Percentiles rank a stretch among this genome's conserved stretches.
phyloP scores from a whole-genome alignment of 2,329 filamentous ascomycete species.

The Nemania sp. region DNA sequence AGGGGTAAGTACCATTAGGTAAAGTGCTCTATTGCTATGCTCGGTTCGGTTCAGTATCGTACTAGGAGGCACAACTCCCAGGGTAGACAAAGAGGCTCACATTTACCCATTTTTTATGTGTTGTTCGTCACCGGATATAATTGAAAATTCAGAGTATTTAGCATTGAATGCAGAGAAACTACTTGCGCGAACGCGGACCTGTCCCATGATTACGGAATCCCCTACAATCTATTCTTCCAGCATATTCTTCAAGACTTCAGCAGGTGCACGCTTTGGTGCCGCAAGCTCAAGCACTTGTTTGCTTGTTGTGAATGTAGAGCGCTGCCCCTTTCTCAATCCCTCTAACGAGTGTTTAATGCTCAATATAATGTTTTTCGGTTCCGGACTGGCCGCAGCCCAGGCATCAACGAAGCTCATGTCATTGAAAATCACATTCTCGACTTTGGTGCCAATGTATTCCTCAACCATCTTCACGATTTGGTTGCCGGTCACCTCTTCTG shows the following conservation, averaged over 20 bases:
- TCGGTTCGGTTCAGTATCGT: too few species aligned
- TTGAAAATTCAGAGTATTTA: too few species aligned
- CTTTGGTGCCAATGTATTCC: constrained; percentile 27
- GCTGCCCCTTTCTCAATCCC: not conserved
- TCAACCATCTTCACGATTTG: constrained; percentile 28
- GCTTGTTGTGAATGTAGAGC: constrained; percentile 25
- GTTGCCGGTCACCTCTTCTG: constrained; percentile 25
- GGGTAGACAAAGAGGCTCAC: too few species aligned
- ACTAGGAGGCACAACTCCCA: too few species aligned
- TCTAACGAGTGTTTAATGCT: constrained; percentile 10
- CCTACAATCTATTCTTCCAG: not conserved
- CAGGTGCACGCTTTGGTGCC: constrained; percentile 26
- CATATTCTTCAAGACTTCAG: constrained; percentile 10
- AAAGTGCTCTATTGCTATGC: too few species aligned
- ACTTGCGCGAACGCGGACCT: too few species aligned
- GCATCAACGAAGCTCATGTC: constrained; percentile 15
- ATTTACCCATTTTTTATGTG: too few species aligned
- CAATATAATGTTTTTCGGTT: constrained; percentile 8
- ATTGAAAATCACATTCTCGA: constrained; percentile 26
- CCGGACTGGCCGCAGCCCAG: not conserved
- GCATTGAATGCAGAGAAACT: too few species aligned
- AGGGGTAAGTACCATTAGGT: too few species aligned
- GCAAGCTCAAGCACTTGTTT: constrained; percentile 31
- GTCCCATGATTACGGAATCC: not conserved
- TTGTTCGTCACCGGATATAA: too few species aligned